A percentile compares a stretch with the other conserved stretches of the same genome.
Conservation (phyloP, 2,329 filamentous ascomycete species). For the Xylaria sp. region DNA sequence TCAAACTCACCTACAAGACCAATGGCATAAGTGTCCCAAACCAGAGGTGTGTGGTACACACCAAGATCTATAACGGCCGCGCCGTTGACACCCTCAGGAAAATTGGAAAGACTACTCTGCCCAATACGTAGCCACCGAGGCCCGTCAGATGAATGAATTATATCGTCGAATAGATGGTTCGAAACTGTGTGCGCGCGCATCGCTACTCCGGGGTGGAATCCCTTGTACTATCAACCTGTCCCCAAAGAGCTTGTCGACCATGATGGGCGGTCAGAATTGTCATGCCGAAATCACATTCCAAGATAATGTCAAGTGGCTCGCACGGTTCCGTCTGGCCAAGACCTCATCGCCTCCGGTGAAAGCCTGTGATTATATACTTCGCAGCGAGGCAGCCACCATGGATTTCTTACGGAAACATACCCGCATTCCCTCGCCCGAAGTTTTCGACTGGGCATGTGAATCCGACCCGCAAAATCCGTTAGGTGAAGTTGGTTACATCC, state of each 20-base stretch:
- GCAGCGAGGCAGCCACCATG: conserved; percentile 38
- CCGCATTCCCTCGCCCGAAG: conserved; percentile 41
- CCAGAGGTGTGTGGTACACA: conserved; percentile 18
- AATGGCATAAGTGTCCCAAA: conserved; percentile 32
- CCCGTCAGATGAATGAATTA: conserved; percentile 28
- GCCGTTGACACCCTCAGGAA: background rate
- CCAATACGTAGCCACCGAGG: conserved; percentile 29
- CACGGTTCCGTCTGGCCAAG: conserved; percentile 32
- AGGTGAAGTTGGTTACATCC: conserved; percentile 46
- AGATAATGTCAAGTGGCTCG: conserved; percentile 37
- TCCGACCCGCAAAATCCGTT: conserved; percentile 41
- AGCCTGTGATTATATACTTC: conserved; percentile 36
- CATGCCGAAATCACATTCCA: conserved; percentile 39
- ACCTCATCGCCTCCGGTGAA: conserved; percentile 30
- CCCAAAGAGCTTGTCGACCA: conserved; percentile 27
- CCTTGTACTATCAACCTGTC: conserved; percentile 33
- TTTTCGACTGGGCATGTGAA: conserved; percentile 44
- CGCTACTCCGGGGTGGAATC: conserved; percentile 21
- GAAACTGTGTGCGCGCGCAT: conserved; percentile 32
- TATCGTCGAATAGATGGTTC: conserved; percentile 23
- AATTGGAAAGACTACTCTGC: conserved; percentile 26
- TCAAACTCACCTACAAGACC: conserved; percentile 29
- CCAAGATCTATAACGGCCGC: background rate
- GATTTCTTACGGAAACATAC: conserved; percentile 32
- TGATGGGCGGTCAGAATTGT: conserved; percentile 39